Percentiles rank a stretch among this genome's conserved stretches.
Evolutionary conservation across 176 grass and related monocot genomes (phyloP).

Genomic region (Otatea glauca): DNA sequence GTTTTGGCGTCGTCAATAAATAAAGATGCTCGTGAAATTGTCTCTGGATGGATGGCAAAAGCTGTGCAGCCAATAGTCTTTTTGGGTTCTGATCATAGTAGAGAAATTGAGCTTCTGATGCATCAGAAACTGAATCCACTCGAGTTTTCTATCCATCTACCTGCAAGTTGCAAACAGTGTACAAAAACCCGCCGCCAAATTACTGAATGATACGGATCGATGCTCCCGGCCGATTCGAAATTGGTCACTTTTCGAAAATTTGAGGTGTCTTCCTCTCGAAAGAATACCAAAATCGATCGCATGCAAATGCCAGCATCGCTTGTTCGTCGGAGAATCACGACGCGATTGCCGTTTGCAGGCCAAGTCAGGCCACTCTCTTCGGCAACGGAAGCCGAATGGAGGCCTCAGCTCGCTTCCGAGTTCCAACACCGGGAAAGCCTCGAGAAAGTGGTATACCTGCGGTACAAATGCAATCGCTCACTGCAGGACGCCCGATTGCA

Average conservation of each 20-base stretch:
- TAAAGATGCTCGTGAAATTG: background rate
- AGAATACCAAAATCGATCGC: background rate
- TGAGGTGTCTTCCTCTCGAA: background rate
- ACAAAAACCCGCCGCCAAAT: background rate
- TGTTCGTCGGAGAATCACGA: background rate
- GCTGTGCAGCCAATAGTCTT: background rate
- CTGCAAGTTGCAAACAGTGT: background rate
- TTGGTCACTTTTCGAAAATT: background rate
- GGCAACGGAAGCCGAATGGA: background rate
- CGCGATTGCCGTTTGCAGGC: background rate
- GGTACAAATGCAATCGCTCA: background rate
- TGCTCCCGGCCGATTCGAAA: background rate
- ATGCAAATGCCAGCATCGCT: background rate
- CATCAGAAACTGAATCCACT: background rate
- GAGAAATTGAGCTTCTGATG: no score
- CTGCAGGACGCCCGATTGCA: slow-evolving; percentile 34
- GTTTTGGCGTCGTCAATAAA: slow-evolving; percentile 18
- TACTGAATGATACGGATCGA: no score
- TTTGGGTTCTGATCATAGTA: no score
- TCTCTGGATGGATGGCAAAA: background rate
- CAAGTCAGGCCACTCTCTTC: background rate
- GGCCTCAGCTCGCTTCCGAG: background rate
- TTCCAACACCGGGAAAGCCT: background rate
- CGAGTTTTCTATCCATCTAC: background rate
- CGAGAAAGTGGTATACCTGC: background rate